Base-by-base conservation (phyloP, 169 alveolate genomes). In the Eimeria sp. region DNA sequence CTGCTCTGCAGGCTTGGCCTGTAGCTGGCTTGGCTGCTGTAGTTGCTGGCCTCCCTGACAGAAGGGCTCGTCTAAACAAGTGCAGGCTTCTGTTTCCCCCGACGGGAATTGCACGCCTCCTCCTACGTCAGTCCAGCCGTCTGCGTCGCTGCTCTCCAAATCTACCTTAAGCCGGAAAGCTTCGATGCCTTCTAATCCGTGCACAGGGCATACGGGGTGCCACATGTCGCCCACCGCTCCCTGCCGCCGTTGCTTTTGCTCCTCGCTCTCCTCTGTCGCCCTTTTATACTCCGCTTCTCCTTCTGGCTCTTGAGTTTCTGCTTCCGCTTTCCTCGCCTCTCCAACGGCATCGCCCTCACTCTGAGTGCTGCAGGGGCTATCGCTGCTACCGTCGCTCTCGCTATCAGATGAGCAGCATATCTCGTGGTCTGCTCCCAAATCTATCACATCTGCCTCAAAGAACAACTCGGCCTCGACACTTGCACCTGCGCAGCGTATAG, bases 51-150 rank as follows among this genome's bases (percentile, higher is more conserved):
- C 83, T 40, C 34, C n/a, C 13, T 25, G 51, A n/a, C 10, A 20
- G 30, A 40, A 13, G 11, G 27, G 30, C 83, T 34, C 72, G 13
- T 61, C 57, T 7, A 73, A 9, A 34, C 83, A 73, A 14, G 18
- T 73, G 30, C 83, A 73, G 30, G 30, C 16, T n/a, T 16, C 83
- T 4, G 5, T 16, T 11, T 4, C 30, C 57, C 27, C 25, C 13
- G 54, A 14, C 43, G 54, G 27, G 57, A 27, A 18, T 34, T 14
- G 57, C 30, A 16, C 83, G 83, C 5, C 14, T 40, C 5, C 14
- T 40, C 70, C 88, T 47, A 78, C 88, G 4, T 78, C 88, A 47
- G 65, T 78, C 88, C 88, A 78, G 58, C 51, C 88, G 67, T 47
- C 88, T 11, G 88, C 65, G 13, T 78, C 88, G 54, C 67, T n/a